A percentile compares a stretch with the other conserved stretches of the same genome.
phyloP scores from a whole-genome alignment of 2,329 filamentous ascomycete species.

The Colletotrichum tropicale region DNA sequence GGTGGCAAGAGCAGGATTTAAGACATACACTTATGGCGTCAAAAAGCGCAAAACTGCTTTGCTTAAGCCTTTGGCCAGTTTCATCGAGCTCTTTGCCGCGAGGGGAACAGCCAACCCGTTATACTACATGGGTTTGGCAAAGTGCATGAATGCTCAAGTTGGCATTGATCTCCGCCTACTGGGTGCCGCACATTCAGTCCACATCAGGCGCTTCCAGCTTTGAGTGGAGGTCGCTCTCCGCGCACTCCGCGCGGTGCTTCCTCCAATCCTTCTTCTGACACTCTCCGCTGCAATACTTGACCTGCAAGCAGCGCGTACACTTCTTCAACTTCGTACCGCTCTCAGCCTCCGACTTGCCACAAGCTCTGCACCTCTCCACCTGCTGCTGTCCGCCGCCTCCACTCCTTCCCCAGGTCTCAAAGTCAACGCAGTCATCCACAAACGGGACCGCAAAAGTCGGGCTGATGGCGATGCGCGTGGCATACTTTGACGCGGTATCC shows the following conservation, averaged over 20 bases:
- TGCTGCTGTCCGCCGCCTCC: not conserved
- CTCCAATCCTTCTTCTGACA: constrained; percentile 63
- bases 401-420: not conserved
- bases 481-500: constrained; percentile 43
- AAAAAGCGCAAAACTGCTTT: too few species aligned
- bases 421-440: constrained; percentile 44
- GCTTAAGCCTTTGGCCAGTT: too few species aligned
- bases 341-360: constrained; percentile 34
- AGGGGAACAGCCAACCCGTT: too few species aligned
- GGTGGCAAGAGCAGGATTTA: too few species aligned
- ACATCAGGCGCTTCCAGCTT: not conserved
- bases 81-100: too few species aligned
- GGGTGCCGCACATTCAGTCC: too few species aligned
- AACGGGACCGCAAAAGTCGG: constrained; percentile 51
- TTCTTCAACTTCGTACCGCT: constrained; percentile 40
- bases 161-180: too few species aligned
- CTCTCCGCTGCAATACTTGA: constrained; percentile 53
- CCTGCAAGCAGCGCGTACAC: constrained; percentile 48
- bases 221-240: not conserved
- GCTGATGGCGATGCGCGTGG: constrained; percentile 63
- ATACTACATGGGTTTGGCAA: too few species aligned
- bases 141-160: too few species aligned
- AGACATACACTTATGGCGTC: too few species aligned
- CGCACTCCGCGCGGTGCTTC: constrained; percentile 50
- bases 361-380: constrained; percentile 37